Evolutionary conservation across 2,329 filamentous ascomycete species (phyloP).

Genomic region (Aspergillus flavus): DNA sequence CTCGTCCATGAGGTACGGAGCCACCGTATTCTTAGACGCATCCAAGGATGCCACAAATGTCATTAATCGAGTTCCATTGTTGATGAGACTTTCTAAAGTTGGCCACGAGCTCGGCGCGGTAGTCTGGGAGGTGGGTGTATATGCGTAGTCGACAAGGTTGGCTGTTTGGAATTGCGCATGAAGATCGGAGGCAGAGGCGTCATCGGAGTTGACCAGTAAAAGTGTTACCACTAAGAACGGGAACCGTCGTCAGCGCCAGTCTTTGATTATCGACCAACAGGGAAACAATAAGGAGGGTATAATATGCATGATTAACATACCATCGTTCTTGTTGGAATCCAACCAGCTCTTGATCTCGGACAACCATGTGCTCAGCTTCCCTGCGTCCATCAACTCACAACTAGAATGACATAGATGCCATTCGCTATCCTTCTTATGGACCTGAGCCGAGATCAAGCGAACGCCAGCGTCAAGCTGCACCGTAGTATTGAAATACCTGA

Average conservation of each 20-base stretch:
- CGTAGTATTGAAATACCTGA: conserved; percentile 65
- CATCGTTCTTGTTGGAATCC: conserved; percentile 67
- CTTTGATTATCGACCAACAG: not conserved
- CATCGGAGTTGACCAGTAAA: conserved; percentile 71
- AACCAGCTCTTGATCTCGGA: conserved; percentile 68
- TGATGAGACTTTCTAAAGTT: conserved; percentile 70
- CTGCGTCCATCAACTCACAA: conserved; percentile 70
- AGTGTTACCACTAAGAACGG: conserved; percentile 64
- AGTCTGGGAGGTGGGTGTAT: conserved; percentile 53
- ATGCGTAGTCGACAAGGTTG: conserved; percentile 65
- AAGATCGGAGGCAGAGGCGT: conserved; percentile 58
- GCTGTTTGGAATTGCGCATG: conserved; percentile 58
- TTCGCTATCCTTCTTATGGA: conserved; percentile 62
- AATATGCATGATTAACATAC: conserved; percentile 22
- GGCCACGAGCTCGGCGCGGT: conserved; percentile 62
- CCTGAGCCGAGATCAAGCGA: conserved; percentile 70
- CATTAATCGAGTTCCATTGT: conserved; percentile 65
- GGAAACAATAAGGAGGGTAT: not conserved
- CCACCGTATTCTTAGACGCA: conserved; percentile 34
- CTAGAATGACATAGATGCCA: conserved; percentile 72
- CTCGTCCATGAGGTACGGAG: conserved; percentile 49
- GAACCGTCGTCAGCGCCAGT: conserved; percentile 6
- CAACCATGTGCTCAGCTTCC: conserved; percentile 67
- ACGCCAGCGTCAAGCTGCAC: conserved; percentile 71
- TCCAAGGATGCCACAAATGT: conserved; percentile 64